Evolutionary conservation across 1,284 basidiomycete genomes (phyloP), one percentile per base, ranked within the genome.

Genomic region (Wolfiporia cocos): DNA sequence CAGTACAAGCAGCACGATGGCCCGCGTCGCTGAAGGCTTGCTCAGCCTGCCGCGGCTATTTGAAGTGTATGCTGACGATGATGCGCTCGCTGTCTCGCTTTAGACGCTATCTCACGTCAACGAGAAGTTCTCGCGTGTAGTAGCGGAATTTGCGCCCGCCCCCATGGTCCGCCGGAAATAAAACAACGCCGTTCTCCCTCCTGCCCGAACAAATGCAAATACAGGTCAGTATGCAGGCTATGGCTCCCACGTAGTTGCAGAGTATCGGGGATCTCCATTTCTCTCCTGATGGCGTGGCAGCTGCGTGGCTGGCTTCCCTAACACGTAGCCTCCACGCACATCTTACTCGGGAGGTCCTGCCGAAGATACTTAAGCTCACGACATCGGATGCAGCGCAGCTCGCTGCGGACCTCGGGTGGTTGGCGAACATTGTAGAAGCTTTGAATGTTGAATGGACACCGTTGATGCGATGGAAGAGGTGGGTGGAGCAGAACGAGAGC

Each of bases 41-140:
- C 73, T 98, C 30, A 97, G 96, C 64, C 76, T 99, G 4, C 92
- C 95, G 1, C 70, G 94, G 37, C 68, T 98, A 15, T 95, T 99
- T 59, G 94, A 98, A 61, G 86, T 93, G 14, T 94, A 96, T 57
- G 91, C 88, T 3, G 85, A 89, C 41, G 93, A 97, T 60, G 87
- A 90, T 50, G 89, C 89, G 9, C 73, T 96, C n/a, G 79, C 81
- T 1, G 95, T 92, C 64, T 90, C 86, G n/a, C 68, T 93, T 38
- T 77, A 84, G 48, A 91, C 87, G 0, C 69, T 95, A 3, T 88
- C 92, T 0, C 76, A 72, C 54, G 65, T 92, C 42, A 77, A 81
- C 48, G 54, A 63, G 3, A 76, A 81, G 37, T 65, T 78, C 14
- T 63, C 84, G n/a, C 71, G 70, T 38, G 64, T 63, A 19, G 55